Conservation (phyloP, 352 stramenopile species). For the Globisporangium polare region DNA sequence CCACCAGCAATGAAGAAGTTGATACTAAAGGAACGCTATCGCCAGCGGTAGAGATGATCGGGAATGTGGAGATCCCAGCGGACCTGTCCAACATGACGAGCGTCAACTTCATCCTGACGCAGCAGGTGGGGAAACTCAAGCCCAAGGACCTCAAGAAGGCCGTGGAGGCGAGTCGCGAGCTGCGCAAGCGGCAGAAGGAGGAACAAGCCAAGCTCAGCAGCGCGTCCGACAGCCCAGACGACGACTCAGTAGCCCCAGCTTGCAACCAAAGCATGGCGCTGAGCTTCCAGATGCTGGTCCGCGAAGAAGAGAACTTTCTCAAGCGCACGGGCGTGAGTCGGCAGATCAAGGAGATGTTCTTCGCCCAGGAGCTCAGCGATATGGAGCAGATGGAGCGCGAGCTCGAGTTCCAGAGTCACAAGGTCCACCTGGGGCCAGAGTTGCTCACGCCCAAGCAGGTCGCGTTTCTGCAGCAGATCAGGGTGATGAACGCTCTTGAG, state of each 20-base stretch:
- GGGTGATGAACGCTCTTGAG: conserved; percentile 29
- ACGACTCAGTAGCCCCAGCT: neutral
- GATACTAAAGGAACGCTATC: conserved; percentile 5
- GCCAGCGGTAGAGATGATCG: conserved; percentile 28
- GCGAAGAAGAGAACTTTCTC: conserved; percentile 43
- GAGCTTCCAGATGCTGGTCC: conserved; percentile 49
- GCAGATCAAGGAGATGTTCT: conserved; percentile 79
- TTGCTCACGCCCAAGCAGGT: conserved; percentile 54
- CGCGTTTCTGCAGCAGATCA: conserved; percentile 41
- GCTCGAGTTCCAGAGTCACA: conserved; percentile 85
- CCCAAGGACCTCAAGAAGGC: conserved; percentile 88
- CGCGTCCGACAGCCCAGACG: conserved; percentile 5
- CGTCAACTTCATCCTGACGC: conserved; percentile 86
- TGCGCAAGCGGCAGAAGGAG: conserved; percentile 60
- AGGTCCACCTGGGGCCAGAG: conserved; percentile 51
- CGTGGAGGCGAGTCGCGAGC: conserved; percentile 71
- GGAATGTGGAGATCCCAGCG: conserved; percentile 63
- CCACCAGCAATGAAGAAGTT: neutral
- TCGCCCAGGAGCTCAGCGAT: conserved; percentile 77
- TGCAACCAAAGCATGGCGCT: conserved; percentile 19
- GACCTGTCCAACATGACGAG: conserved; percentile 52
- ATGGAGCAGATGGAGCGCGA: conserved; percentile 70
- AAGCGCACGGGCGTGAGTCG: conserved; percentile 34
- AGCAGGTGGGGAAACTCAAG: conserved; percentile 86
- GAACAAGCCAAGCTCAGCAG: conserved; percentile 46